Evolutionary conservation across 2,329 filamentous ascomycete genomes (phyloP).

Genomic region (Aspergillus awamori): DNA sequence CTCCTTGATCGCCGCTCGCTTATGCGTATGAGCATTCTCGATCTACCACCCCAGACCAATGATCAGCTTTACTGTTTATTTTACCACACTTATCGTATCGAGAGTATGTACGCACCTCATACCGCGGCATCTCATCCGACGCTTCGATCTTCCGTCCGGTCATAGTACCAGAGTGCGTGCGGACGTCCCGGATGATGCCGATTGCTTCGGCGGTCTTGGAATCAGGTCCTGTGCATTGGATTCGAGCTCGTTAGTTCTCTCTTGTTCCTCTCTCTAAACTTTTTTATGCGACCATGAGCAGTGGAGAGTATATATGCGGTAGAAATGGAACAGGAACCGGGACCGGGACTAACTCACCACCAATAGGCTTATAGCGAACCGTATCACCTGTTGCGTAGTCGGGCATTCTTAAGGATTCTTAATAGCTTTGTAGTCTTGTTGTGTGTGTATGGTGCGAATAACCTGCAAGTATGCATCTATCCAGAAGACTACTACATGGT

Average conservation of each 20-base stretch:
- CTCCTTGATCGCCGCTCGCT: background rate
- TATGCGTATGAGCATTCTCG: background rate
- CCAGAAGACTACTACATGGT: too few relatives aligned
- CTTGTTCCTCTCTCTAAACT: too few relatives aligned
- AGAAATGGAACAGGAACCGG: too few relatives aligned
- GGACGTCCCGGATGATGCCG: conserved; percentile 42
- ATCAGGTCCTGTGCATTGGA: conserved; percentile 34
- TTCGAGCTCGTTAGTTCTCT: too few relatives aligned
- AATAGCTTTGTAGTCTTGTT: background rate
- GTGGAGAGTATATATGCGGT: background rate
- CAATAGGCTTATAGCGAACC: conserved; percentile 1
- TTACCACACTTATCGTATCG: background rate
- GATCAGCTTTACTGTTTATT: background rate
- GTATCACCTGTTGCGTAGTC: background rate
- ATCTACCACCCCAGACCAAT: background rate
- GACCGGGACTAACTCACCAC: background rate
- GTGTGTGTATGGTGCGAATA: background rate
- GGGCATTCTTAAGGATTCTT: background rate
- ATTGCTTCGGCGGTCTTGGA: conserved; percentile 43
- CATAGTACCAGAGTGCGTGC: conserved; percentile 36
- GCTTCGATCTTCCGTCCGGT: conserved; percentile 43
- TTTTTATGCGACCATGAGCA: too few relatives aligned
- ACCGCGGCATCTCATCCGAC: conserved; percentile 9
- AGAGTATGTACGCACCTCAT: background rate
- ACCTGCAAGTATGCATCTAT: too few relatives aligned